Evolutionary conservation across 2,329 filamentous ascomycete species (phyloP).

Genomic region (Samsoniella hepiali): DNA sequence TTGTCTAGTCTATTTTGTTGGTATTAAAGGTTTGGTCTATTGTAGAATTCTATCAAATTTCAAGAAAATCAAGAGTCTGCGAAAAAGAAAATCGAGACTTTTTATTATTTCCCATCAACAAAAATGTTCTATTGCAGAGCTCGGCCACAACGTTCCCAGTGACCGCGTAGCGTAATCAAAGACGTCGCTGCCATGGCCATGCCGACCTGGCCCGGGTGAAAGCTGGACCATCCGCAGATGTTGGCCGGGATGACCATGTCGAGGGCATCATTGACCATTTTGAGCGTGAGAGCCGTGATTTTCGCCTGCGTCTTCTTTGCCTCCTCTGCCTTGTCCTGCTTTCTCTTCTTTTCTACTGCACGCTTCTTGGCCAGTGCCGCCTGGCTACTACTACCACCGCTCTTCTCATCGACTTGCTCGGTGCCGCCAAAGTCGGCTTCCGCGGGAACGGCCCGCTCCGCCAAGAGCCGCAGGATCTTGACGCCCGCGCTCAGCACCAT

Average conservation of each 20-base stretch:
- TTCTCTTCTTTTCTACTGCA: conserved; percentile 31
- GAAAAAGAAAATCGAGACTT: neutral
- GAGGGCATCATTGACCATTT: conserved; percentile 54
- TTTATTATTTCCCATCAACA: neutral
- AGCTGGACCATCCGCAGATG: conserved; percentile 57
- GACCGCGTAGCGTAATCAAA: conserved; percentile 55
- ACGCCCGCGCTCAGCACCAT: conserved; percentile 45
- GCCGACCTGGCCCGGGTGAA: conserved; percentile 51
- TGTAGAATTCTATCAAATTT: neutral
- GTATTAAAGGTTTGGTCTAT: conserved; percentile 1
- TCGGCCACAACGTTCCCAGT: conserved; percentile 53
- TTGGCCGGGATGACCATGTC: conserved; percentile 62
- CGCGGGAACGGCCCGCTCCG: conserved; percentile 35
- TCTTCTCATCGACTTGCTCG: conserved; percentile 19
- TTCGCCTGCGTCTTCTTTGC: conserved; percentile 30
- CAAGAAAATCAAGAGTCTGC: neutral
- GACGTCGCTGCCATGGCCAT: conserved; percentile 60
- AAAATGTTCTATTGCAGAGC: neutral
- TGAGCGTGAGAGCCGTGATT: conserved; percentile 39
- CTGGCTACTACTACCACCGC: conserved; percentile 11
- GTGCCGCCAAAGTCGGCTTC: conserved; percentile 24
- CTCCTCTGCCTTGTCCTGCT: conserved; percentile 34
- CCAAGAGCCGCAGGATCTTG: conserved; percentile 38
- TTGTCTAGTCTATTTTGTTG: neutral
- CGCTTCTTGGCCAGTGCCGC: conserved; percentile 22